These are phyloP conservation scores for Barbarea vulgaris DNA, from an alignment of 345 rosid genomes.

Conservation along the genomic window DNA sequence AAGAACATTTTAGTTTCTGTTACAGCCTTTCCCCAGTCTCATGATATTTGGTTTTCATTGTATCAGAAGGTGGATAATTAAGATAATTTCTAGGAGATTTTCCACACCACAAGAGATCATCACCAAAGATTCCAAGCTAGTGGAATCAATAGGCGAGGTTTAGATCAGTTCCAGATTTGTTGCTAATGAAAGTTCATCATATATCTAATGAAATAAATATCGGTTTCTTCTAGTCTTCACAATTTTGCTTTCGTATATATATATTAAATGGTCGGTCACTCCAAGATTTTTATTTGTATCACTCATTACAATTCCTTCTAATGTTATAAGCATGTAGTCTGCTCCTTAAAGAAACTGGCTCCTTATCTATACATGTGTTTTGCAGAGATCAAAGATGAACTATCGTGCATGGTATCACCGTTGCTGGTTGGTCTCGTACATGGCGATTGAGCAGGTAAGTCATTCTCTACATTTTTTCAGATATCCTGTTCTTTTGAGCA, in stretches of 20 bases:
- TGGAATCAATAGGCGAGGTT: conserved; percentile 90
- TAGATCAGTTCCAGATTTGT: conserved; percentile 53
- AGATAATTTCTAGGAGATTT: conserved; percentile 56
- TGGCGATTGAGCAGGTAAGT: conserved; percentile 71
- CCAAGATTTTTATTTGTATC: neutral
- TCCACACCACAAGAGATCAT: conserved; percentile 55
- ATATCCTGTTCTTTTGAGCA: conserved; percentile 2
- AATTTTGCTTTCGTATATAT: neutral
- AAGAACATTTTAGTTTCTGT: no score
- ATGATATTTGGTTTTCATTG: conserved; percentile 2
- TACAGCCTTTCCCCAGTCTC: neutral
- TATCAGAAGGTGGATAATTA: conserved; percentile 89
- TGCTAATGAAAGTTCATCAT: conserved; percentile 55
- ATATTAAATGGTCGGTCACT: neutral
- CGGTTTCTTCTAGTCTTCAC: conserved; percentile 10
- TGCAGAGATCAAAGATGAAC: conserved; percentile 95
- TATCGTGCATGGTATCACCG: conserved; percentile 99
- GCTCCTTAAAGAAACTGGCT: neutral
- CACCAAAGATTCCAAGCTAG: conserved; percentile 81
- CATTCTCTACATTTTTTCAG: conserved; percentile 12
- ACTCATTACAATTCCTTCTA: neutral
- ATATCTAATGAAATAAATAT: conserved; percentile 36
- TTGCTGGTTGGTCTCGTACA: conserved; percentile 89
- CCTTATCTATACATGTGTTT: conserved; percentile 10
- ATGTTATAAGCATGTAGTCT: neutral